A percentile compares a stretch with the other conserved stretches of the same genome.
Evolutionary conservation across 1,284 basidiomycete genomes (phyloP).

Genomic region (Afroboletus lepidellus): DNA sequence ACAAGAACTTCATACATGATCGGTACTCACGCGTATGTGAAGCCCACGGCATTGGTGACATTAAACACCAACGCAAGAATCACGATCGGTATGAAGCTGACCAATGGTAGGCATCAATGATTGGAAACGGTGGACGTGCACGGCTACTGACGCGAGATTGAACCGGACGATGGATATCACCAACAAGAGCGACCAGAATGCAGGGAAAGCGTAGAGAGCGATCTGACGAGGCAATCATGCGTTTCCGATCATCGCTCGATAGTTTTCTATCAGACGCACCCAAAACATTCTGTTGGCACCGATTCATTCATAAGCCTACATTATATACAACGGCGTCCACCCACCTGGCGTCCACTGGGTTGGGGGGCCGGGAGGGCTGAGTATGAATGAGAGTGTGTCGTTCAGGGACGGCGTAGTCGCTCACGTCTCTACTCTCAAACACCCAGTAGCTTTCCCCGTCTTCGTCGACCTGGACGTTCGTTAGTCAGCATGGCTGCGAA

Average conservation of each 20-base stretch:
- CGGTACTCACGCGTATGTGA: slow-evolving; percentile 79
- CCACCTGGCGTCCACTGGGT: slow-evolving; percentile 86
- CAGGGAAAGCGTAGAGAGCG: slow-evolving; percentile 87
- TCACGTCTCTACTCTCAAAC: slow-evolving; percentile 89
- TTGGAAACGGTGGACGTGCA: slow-evolving; percentile 4
- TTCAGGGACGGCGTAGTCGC: slow-evolving; percentile 21
- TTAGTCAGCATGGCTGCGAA: slow-evolving; percentile 8
- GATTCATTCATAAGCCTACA: slow-evolving; percentile 10
- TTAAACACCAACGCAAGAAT: slow-evolving; percentile 89
- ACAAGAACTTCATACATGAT: slow-evolving; percentile 9
- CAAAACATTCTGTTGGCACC: slow-evolving; percentile 79
- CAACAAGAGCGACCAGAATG: slow-evolving; percentile 82
- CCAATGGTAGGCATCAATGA: slow-evolving; percentile 5
- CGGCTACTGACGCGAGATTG: slow-evolving; percentile 68
- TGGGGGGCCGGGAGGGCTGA: slow-evolving; percentile 87
- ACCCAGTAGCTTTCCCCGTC: slow-evolving; percentile 96
- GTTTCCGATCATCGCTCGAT: slow-evolving; percentile 1
- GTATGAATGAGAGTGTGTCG: slow-evolving; percentile 9
- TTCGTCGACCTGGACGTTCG: slow-evolving; percentile 70
- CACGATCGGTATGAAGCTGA: slow-evolving; percentile 85
- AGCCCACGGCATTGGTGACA: slow-evolving; percentile 87
- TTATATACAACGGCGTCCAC: slow-evolving; percentile 28
- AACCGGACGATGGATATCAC: slow-evolving; percentile 88
- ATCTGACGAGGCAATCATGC: slow-evolving; percentile 47
- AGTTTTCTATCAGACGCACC: slow-evolving; percentile 43